phyloP scores from a whole-genome alignment of 805 yeast genomes.

The Metschnikowia lachancei region DNA sequence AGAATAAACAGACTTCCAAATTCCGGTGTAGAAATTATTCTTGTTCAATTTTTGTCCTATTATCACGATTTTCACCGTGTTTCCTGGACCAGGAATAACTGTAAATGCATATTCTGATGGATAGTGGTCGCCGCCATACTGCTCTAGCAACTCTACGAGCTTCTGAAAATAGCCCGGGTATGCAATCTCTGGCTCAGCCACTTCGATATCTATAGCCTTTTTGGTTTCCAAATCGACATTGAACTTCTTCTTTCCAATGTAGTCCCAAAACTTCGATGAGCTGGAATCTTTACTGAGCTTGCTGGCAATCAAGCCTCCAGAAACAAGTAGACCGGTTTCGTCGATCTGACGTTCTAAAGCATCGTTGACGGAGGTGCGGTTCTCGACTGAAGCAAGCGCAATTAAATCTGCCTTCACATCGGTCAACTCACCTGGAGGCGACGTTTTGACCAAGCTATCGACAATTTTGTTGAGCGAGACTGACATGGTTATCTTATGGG shows the following conservation, averaged over 20 bases:
- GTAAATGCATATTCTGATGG: slow-evolving; percentile 53
- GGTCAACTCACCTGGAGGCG: slow-evolving; percentile 41
- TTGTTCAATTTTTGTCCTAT: slow-evolving; percentile 72
- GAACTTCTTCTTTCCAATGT: slow-evolving; percentile 45
- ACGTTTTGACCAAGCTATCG: slow-evolving; percentile 29
- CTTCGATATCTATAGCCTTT: slow-evolving; percentile 53
- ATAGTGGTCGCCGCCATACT: slow-evolving; percentile 64
- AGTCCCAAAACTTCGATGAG: slow-evolving; percentile 53
- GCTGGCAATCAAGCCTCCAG: slow-evolving; percentile 32
- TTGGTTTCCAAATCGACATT: slow-evolving; percentile 55
- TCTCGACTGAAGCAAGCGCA: slow-evolving; percentile 24
- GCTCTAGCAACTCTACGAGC: slow-evolving; percentile 34
- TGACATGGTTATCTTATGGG: slow-evolving; percentile 16
- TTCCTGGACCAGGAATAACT: slow-evolving; percentile 36
- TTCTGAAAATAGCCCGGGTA: slow-evolving; percentile 31
- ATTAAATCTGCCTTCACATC: slow-evolving; percentile 28
- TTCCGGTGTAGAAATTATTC: slow-evolving; percentile 83
- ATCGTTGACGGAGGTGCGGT: slow-evolving; percentile 23
- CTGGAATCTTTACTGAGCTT: slow-evolving; percentile 30
- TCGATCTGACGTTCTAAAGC: slow-evolving; percentile 31
- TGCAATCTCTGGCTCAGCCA: slow-evolving; percentile 24
- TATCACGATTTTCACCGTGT: slow-evolving; percentile 49
- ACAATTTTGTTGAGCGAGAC: slow-evolving; percentile 28
- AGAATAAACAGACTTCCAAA: slow-evolving; percentile 72
- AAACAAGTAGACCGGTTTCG: slow-evolving; percentile 30